A percentile compares a stretch with the other conserved stretches of the same genome.
phyloP scores from a whole-genome alignment of 1,284 basidiomycete species.

The Chalciporus piperatoides region DNA sequence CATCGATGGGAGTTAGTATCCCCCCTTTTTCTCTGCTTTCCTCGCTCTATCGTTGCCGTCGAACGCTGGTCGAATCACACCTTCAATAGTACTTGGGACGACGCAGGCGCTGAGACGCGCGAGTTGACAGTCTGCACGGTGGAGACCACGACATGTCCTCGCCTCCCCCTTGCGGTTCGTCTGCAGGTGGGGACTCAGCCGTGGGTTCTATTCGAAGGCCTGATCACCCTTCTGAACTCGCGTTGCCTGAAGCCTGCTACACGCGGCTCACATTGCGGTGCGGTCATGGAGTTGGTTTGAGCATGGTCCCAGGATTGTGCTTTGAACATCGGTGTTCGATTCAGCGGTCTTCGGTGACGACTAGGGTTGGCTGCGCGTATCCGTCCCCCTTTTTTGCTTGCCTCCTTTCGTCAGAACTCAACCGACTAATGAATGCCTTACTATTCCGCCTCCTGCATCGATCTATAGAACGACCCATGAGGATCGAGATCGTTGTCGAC shows the following conservation, averaged over 20 bases:
- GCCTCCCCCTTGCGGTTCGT: conserved; percentile 19
- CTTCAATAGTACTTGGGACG: conserved; percentile 26
- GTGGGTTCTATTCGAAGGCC: conserved; percentile 23
- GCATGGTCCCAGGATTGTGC: too few relatives aligned
- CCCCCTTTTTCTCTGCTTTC: conserved; percentile 43
- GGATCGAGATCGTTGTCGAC: conserved; percentile 96
- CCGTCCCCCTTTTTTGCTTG: conserved; percentile 40
- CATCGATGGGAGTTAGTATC: conserved; percentile 99
- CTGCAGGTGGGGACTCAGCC: conserved; percentile 19
- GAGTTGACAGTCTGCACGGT: conserved; percentile 32
- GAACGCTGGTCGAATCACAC: conserved; percentile 25
- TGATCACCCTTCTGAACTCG: conserved; percentile 31
- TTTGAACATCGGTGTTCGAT: too few relatives aligned
- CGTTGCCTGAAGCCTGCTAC: conserved; percentile 25
- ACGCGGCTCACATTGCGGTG: conserved; percentile 27
- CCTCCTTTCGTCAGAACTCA: conserved; percentile 49
- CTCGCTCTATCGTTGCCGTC: conserved; percentile 28
- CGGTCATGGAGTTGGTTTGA: conserved; percentile 34
- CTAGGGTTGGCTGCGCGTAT: conserved; percentile 34
- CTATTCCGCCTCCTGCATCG: conserved; percentile 36
- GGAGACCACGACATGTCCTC: conserved; percentile 33
- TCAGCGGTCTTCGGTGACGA: conserved; percentile 40
- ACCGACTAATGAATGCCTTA: conserved; percentile 55
- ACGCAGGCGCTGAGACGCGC: conserved; percentile 30
- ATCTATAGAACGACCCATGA: conserved; percentile 89